These are phyloP conservation scores for Saitozyma podzolica DNA, from an alignment of 768 basidiomycete species.

Conservation along the genomic window DNA sequence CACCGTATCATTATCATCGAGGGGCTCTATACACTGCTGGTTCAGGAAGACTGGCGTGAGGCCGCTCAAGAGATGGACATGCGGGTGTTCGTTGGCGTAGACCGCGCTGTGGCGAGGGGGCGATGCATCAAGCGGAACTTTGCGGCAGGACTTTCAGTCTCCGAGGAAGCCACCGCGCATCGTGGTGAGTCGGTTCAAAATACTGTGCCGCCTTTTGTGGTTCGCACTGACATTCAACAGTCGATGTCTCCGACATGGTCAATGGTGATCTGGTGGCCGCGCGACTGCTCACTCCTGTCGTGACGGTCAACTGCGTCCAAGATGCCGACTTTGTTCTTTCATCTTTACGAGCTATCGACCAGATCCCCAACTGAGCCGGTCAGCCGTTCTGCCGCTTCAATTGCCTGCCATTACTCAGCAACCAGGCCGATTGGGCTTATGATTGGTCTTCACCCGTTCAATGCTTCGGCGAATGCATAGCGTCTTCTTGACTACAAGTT, in stretches of 20 bases:
- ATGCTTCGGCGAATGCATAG: no score
- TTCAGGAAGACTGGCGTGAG: constrained; percentile 68
- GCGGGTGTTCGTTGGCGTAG: constrained; percentile 70
- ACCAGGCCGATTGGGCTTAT: no score
- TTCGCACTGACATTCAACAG: background rate
- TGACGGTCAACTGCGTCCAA: no score
- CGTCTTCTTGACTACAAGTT: no score
- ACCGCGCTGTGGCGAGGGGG: constrained; percentile 60
- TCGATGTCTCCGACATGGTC: constrained; percentile 25
- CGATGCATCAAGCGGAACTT: constrained; percentile 73
- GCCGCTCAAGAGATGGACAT: constrained; percentile 71
- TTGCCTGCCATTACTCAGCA: no score
- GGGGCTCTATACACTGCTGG: constrained; percentile 78
- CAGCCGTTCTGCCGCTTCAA: no score
- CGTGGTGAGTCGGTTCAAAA: constrained; percentile 14
- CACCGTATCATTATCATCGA: constrained; percentile 84
- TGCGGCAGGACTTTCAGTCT: constrained; percentile 62
- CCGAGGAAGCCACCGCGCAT: constrained; percentile 44
- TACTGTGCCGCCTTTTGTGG: no score
- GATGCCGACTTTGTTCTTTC: no score
- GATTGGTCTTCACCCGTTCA: no score
- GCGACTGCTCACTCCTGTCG: no score
- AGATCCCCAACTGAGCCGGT: no score
- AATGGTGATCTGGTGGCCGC: constrained; percentile 9
- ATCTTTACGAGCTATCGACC: no score